Evolutionary conservation across 257 asterid species (phyloP).

Genomic region (Galeopsis tetrahit): DNA sequence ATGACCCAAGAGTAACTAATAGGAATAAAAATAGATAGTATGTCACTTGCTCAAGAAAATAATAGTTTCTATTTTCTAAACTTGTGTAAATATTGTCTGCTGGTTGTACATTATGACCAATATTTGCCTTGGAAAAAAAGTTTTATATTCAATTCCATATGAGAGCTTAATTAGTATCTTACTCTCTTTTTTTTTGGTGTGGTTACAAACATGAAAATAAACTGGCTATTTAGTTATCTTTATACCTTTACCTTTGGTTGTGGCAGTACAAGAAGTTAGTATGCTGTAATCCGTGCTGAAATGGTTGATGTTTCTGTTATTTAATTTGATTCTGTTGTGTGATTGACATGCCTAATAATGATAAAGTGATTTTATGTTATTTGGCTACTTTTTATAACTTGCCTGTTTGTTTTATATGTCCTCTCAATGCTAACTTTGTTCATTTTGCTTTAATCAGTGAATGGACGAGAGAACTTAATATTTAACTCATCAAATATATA

Average conservation of each 20-base stretch:
- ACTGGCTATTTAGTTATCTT: neutral
- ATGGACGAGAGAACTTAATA: neutral
- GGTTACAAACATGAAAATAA: neutral
- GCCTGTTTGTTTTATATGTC: slow-evolving; percentile 3
- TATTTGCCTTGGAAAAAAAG: neutral
- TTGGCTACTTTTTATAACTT: neutral
- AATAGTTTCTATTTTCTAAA: neutral
- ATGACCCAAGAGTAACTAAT: neutral
- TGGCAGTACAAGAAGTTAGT: neutral
- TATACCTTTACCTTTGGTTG: slow-evolving; percentile 13
- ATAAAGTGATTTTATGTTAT: neutral
- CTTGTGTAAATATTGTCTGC: neutral
- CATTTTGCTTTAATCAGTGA: neutral
- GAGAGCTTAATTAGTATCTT: neutral
- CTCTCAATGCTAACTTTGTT: neutral
- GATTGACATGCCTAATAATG: neutral
- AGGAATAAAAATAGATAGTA: neutral
- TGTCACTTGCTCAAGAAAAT: neutral
- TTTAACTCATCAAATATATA: neutral
- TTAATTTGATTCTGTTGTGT: neutral
- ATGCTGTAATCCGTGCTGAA: neutral
- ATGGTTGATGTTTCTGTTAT: slow-evolving; percentile 4
- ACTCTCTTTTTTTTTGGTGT: neutral
- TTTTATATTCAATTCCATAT: neutral
- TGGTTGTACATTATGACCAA: neutral